Conservation (phyloP, 192 early-diverging fungal species). For the Entomortierella parvispora region DNA sequence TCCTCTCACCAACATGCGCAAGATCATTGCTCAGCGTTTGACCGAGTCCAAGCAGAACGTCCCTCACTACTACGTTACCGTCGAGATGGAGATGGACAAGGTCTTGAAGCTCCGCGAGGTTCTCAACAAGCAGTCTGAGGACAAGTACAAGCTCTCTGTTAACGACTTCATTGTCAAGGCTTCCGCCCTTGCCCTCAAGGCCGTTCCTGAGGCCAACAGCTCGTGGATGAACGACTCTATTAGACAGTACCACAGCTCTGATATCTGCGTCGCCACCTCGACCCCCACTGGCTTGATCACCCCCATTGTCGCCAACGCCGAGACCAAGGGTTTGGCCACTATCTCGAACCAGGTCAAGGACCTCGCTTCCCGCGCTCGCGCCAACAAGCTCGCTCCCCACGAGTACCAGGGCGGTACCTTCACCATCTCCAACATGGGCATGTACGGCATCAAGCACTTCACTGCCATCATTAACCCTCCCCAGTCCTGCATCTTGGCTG, state of each 20-base stretch:
- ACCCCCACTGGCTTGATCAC: constrained; percentile 96
- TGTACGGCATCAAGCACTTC: constrained; percentile 95
- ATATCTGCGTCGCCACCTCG: constrained; percentile 96
- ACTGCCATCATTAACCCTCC: constrained; percentile 99
- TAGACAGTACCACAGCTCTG: constrained; percentile 92
- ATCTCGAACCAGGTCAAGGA: constrained; percentile 91
- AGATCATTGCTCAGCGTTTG: constrained; percentile 81
- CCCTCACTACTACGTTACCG: constrained; percentile 87
- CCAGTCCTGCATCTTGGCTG: constrained; percentile 92
- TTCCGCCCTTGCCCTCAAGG: constrained; percentile 84
- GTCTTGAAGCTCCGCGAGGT: constrained; percentile 86
- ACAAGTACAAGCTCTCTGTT: constrained; percentile 95
- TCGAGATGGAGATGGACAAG: constrained; percentile 92
- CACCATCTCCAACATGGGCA: constrained; percentile 98
- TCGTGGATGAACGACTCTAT: constrained; percentile 87
- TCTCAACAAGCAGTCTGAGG: constrained; percentile 85
- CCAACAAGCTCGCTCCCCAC: constrained; percentile 89
- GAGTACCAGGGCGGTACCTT: constrained; percentile 99
- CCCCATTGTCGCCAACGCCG: constrained; percentile 87
- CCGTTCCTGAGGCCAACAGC: constrained; percentile 94
- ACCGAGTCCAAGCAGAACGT: constrained; percentile 78
- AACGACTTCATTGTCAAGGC: constrained; percentile 99
- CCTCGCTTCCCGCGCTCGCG: constrained; percentile 84
- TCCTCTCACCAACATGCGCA: constrained; percentile 81
- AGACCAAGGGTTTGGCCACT: constrained; percentile 83